A percentile compares a stretch with the other conserved stretches of the same genome.
Conservation (phyloP, 306 rosid genomes). For the Prunus mongolica region DNA sequence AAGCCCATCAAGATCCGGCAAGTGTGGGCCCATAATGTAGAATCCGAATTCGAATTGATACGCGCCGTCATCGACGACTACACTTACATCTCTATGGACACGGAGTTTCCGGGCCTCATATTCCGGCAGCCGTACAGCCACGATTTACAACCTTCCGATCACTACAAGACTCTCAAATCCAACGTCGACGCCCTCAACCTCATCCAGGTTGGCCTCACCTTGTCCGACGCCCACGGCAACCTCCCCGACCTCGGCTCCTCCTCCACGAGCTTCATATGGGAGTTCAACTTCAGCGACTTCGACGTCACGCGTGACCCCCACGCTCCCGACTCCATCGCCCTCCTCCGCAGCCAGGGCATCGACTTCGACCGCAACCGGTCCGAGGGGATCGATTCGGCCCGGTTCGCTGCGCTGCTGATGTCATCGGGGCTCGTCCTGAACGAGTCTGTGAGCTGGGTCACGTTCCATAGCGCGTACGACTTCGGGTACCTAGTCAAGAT, state of each 20-base stretch:
- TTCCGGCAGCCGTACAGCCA: constrained; percentile 18
- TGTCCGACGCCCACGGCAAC: constrained; percentile 52
- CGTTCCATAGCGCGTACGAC: constrained; percentile 73
- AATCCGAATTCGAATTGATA: constrained; percentile 41
- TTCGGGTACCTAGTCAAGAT: constrained; percentile 68
- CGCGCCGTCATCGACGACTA: constrained; percentile 19
- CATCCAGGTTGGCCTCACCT: constrained; percentile 71
- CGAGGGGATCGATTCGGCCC: constrained; percentile 38
- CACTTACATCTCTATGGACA: constrained; percentile 64
- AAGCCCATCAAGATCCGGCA: constrained; percentile 43
- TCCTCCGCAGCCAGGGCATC: constrained; percentile 58
- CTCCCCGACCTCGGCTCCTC: constrained; percentile 51
- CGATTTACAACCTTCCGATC: constrained; percentile 39
- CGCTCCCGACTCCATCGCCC: constrained; percentile 54
- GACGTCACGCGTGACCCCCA: constrained; percentile 36
- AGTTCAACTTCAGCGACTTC: constrained; percentile 64
- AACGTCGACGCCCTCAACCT: constrained; percentile 73
- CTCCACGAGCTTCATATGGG: constrained; percentile 45
- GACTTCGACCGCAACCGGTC: constrained; percentile 44
- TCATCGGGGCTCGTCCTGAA: constrained; percentile 61
- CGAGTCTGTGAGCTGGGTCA: constrained; percentile 58
- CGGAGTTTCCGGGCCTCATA: constrained; percentile 61
- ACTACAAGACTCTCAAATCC: constrained; percentile 46
- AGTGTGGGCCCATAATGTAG: constrained; percentile 57
- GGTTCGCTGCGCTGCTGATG: constrained; percentile 52